These are phyloP conservation scores for Saprolegnia parasitica DNA, from an alignment of 352 stramenopile genomes.

Conservation along the genomic window DNA sequence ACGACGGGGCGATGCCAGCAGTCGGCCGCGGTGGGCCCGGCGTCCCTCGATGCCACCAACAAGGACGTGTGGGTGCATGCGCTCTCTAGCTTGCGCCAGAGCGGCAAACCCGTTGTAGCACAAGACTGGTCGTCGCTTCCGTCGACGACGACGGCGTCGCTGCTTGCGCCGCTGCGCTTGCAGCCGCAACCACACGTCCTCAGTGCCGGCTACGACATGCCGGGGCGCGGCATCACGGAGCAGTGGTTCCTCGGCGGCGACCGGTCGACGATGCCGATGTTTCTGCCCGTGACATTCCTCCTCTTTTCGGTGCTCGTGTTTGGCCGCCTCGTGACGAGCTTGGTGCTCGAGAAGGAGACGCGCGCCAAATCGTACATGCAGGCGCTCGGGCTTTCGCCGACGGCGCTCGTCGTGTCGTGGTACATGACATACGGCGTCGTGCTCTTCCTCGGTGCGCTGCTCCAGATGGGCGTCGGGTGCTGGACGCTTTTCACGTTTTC, in stretches of 20 bases:
- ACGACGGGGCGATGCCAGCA: constrained; percentile 43
- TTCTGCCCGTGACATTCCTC: constrained; percentile 30
- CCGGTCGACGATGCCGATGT: not conserved
- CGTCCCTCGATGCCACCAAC: constrained; percentile 23
- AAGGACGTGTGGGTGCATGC: not conserved
- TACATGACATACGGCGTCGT: constrained; percentile 28
- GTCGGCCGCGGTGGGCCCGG: constrained; percentile 32
- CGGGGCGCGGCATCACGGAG: not conserved
- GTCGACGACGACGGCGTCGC: not conserved
- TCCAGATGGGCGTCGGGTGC: constrained; percentile 33
- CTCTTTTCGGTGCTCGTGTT: constrained; percentile 82
- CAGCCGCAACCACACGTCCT: not conserved
- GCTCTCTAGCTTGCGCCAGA: not conserved
- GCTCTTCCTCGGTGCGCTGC: constrained; percentile 40
- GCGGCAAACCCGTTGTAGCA: not conserved
- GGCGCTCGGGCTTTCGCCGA: constrained; percentile 44
- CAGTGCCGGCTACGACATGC: not conserved
- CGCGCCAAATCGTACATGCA: constrained; percentile 57
- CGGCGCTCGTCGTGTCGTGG: constrained; percentile 27
- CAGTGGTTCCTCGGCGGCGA: not conserved
- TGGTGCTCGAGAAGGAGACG: constrained; percentile 83
- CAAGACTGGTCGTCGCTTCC: not conserved
- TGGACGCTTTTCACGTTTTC: constrained; percentile 31
- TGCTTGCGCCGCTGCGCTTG: not conserved
- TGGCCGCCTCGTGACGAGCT: constrained; percentile 53